Evolutionary conservation across 2,329 filamentous ascomycete species (phyloP).

Genomic region (Botrytis medusae): DNA sequence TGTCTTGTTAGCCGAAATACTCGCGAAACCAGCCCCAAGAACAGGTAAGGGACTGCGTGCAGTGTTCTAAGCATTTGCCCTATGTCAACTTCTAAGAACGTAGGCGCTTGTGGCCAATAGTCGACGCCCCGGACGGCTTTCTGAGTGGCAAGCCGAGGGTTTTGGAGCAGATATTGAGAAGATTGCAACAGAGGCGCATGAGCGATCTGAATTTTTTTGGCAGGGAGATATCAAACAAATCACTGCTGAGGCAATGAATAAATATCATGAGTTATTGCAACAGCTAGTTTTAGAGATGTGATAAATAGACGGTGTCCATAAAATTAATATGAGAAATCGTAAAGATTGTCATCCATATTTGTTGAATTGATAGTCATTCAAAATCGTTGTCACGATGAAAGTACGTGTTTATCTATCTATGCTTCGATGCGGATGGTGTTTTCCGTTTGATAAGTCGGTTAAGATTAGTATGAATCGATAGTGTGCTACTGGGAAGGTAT

Average conservation of each 20-base stretch:
- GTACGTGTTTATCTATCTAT: neutral
- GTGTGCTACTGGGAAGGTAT: neutral
- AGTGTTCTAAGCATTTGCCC: slow-evolving; percentile 50
- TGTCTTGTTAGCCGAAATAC: slow-evolving; percentile 46
- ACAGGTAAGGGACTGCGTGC: slow-evolving; percentile 39
- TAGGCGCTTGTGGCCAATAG: slow-evolving; percentile 24
- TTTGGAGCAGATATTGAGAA: slow-evolving; percentile 37
- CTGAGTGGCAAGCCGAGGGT: slow-evolving; percentile 42
- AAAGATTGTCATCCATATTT: neutral
- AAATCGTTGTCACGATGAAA: neutral
- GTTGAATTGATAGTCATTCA: neutral
- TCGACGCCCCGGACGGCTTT: slow-evolving; percentile 41
- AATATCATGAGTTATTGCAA: neutral
- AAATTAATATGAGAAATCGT: neutral
- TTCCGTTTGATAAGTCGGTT: neutral
- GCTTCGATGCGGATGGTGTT: neutral
- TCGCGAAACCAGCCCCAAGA: slow-evolving; percentile 45
- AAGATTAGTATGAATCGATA: neutral
- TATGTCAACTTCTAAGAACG: slow-evolving; percentile 40
- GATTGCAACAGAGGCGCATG: slow-evolving; percentile 46
- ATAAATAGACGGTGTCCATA: neutral
- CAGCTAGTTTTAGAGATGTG: too few species aligned
- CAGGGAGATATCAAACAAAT: slow-evolving; percentile 33
- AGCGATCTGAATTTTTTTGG: slow-evolving; percentile 44
- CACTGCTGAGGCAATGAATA: neutral